A percentile compares a stretch with the other conserved stretches of the same genome.
These are phyloP conservation scores for Sporothrix luriei DNA, from an alignment of 2,329 filamentous ascomycete genomes.

Conservation along the genomic window DNA sequence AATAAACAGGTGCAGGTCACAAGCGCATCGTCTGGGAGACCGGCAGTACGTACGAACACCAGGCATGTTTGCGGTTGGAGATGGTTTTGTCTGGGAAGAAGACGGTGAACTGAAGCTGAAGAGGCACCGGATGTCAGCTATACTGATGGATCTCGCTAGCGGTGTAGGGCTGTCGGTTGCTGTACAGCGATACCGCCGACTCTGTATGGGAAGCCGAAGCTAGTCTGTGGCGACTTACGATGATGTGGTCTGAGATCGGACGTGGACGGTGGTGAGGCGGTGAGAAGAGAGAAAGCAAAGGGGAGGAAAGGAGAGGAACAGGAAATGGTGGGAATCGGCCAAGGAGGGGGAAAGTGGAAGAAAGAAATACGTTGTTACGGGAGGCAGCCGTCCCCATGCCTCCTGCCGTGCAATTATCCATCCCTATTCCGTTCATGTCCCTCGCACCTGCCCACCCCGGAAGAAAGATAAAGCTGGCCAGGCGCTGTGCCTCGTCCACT, in stretches of 20 bases:
- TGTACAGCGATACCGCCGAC: conserved; percentile 4
- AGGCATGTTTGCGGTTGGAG: conserved; percentile 52
- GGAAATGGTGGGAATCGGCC: conserved; percentile 9
- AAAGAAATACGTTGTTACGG: conserved; percentile 29
- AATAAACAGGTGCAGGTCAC: background rate
- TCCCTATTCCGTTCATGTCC: background rate
- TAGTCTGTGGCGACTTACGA: conserved; percentile 19
- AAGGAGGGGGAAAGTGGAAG: conserved; percentile 30
- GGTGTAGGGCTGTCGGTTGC: background rate
- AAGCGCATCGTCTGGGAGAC: background rate
- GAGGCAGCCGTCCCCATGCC: background rate
- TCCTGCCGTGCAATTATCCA: conserved; percentile 7
- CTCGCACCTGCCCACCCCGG: conserved; percentile 22
- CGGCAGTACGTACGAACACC: conserved; percentile 53
- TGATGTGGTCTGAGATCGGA: background rate
- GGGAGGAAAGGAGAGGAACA: conserved; percentile 7
- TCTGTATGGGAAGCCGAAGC: background rate
- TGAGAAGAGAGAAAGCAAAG: conserved; percentile 1
- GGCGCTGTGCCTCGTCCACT: background rate
- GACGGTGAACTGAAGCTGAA: background rate
- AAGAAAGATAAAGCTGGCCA: conserved; percentile 34
- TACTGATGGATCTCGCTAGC: background rate
- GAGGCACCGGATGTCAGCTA: conserved; percentile 7
- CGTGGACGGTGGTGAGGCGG: background rate
- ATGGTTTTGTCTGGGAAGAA: background rate